Percentiles rank a stretch among this genome's conserved stretches.
phyloP scores from a whole-genome alignment of 176 grass and related monocot genomes.

The Aegilops umbellulata region DNA sequence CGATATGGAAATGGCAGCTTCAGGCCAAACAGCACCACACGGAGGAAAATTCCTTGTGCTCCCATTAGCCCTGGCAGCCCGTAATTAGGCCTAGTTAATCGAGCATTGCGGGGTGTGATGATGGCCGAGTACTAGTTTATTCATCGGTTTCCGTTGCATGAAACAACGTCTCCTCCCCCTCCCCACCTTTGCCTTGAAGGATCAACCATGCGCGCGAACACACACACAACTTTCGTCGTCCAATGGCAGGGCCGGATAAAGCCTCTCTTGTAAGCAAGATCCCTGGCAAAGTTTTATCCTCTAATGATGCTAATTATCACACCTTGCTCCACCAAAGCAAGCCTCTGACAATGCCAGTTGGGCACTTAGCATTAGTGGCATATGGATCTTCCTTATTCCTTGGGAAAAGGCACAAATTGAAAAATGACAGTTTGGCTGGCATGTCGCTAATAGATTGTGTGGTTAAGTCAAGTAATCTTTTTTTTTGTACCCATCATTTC shows the following conservation, averaged over 20 bases:
- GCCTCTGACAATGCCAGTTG: not conserved
- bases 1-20: not conserved
- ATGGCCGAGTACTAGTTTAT: slow-evolving; percentile 10
- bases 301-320: slow-evolving; percentile 43
- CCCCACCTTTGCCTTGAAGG: slow-evolving; percentile 30
- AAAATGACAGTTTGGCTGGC: too few species aligned
- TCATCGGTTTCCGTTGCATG: slow-evolving; percentile 3
- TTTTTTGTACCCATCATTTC: too few species aligned
- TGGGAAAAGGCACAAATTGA: not conserved
- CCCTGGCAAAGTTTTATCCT: slow-evolving; percentile 18
- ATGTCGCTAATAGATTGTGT: too few species aligned
- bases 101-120: not conserved
- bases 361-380: not conserved
- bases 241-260: slow-evolving; percentile 21
- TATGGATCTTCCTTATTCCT: not conserved
- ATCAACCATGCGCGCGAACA: not conserved
- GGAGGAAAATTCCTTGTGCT: slow-evolving; percentile 1
- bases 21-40: not conserved
- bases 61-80: slow-evolving; percentile 12
- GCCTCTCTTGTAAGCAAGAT: slow-evolving; percentile 32
- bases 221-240: not conserved
- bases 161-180: not conserved
- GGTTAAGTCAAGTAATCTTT: too few species aligned
- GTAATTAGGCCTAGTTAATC: not conserved
- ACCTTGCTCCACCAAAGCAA: not conserved